phyloP scores from a whole-genome alignment of 495 filamentous ascomycete species.

The Daldinia grandis region DNA sequence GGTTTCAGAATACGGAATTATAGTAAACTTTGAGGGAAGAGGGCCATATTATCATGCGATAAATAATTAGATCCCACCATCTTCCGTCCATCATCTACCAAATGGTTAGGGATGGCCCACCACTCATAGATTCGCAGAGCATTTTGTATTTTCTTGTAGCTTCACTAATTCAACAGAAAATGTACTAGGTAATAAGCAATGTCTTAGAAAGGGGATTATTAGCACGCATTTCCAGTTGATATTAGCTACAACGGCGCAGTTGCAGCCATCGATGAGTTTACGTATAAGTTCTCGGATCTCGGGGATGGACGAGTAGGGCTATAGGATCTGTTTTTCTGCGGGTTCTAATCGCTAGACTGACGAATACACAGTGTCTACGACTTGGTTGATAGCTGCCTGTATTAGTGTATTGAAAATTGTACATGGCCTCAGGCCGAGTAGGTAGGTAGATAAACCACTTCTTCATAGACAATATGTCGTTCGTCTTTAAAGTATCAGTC shows the following conservation, averaged over 20 bases:
- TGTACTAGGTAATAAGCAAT: neutral
- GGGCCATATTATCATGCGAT: no score
- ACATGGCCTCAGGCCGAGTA: neutral
- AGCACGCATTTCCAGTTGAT: conserved; percentile 39
- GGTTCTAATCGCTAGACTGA: conserved; percentile 28
- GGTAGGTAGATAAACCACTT: no score
- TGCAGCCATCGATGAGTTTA: conserved; percentile 37
- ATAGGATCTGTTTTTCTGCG: conserved; percentile 21
- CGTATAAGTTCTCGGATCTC: conserved; percentile 15
- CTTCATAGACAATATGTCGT: conserved; percentile 28
- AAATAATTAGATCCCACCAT: no score
- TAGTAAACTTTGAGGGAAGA: no score
- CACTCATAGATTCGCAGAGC: conserved; percentile 13
- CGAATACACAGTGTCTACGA: conserved; percentile 21
- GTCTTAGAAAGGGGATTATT: neutral
- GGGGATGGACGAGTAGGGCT: conserved; percentile 19
- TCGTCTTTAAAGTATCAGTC: conserved; percentile 10
- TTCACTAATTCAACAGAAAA: conserved; percentile 1
- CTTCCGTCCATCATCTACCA: neutral
- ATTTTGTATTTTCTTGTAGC: conserved; percentile 21
- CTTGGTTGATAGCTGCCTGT: conserved; percentile 24
- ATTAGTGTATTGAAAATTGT: conserved; percentile 17
- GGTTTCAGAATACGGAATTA: no score
- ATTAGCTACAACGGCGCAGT: conserved; percentile 39
- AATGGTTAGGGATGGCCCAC: conserved; percentile 12